Evolutionary conservation across 108 stramenopile genomes (phyloP).

Genomic region (Thalassiosira profunda): DNA sequence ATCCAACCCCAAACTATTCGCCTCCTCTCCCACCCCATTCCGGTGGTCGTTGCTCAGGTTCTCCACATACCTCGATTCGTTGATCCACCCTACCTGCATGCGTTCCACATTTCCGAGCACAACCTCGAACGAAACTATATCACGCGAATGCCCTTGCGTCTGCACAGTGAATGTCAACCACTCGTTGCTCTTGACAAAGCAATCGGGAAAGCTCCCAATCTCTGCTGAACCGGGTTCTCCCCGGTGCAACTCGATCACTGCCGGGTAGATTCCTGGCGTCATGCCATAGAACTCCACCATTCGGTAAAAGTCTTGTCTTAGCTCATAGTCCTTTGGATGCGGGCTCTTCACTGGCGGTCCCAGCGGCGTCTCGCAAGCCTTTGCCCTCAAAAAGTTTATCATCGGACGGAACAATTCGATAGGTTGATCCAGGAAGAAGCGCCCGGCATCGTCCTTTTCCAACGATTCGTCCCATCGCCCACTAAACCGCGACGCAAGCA

Average conservation of each 20-base stretch:
- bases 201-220: constrained; percentile 33
- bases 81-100: constrained; percentile 46
- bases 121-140: constrained; percentile 45
- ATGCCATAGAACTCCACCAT: constrained; percentile 70
- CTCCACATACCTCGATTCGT: constrained; percentile 39
- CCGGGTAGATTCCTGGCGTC: constrained; percentile 56
- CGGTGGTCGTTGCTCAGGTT: constrained; percentile 41
- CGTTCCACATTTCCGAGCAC: constrained; percentile 47
- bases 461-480: constrained; percentile 68
- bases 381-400: constrained; percentile 55
- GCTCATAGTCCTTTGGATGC: constrained; percentile 26
- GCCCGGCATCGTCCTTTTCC: constrained; percentile 61
- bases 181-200: constrained; percentile 30
- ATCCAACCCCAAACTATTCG: constrained; percentile 47
- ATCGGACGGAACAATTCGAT: constrained; percentile 50
- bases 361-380: constrained; percentile 36
- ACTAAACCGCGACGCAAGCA: constrained; percentile 67
- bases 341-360: constrained; percentile 45
- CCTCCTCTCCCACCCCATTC: constrained; percentile 52
- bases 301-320: constrained; percentile 47
- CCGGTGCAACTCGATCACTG: constrained; percentile 48
- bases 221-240: constrained; percentile 32
- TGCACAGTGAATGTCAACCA: constrained; percentile 51
- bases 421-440: constrained; percentile 69
- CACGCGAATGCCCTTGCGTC: constrained; percentile 45